A percentile compares a stretch with the other conserved stretches of the same genome.
Conservation (phyloP, 495 filamentous ascomycete genomes). For the Lichenothelia convexa region DNA sequence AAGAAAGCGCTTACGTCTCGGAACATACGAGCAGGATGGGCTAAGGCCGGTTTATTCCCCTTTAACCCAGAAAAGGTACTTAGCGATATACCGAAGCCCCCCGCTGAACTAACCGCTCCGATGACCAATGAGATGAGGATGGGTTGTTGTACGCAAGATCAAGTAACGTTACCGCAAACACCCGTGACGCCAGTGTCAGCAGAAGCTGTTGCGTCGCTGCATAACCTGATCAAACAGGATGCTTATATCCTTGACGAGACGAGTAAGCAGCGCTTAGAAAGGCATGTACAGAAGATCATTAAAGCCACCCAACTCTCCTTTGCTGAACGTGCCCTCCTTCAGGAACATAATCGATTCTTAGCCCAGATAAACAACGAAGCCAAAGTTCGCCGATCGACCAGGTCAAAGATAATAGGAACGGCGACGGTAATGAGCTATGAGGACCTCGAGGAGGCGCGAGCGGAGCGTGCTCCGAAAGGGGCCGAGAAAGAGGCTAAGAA, state of each 20-base stretch:
- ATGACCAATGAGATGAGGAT: neutral
- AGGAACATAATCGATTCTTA: slow-evolving; percentile 6
- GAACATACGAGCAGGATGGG: neutral
- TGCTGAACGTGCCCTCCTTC: slow-evolving; percentile 4
- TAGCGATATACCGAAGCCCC: neutral
- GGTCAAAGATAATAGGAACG: slow-evolving; percentile 2
- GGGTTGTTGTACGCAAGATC: neutral
- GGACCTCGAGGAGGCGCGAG: slow-evolving; percentile 4
- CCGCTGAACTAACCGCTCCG: neutral
- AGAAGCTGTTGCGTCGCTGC: slow-evolving; percentile 5
- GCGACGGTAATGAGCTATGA: slow-evolving; percentile 7
- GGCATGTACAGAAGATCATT: slow-evolving; percentile 4
- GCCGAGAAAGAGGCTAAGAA: too few relatives aligned
- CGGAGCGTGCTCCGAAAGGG: slow-evolving; percentile 1
- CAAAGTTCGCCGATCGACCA: slow-evolving; percentile 4
- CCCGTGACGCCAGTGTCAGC: slow-evolving; percentile 8
- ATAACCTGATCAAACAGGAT: slow-evolving; percentile 9
- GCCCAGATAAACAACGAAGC: slow-evolving; percentile 6
- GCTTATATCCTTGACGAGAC: neutral
- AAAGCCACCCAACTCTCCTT: slow-evolving; percentile 7
- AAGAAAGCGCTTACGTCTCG: slow-evolving; percentile 1
- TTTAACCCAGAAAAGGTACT: too few relatives aligned
- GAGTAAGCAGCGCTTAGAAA: too few relatives aligned
- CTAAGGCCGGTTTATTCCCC: neutral
- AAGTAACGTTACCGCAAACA: too few relatives aligned